Conservation (phyloP, 2,329 filamentous ascomycete species). For the Scedosporium minutisporum region DNA sequence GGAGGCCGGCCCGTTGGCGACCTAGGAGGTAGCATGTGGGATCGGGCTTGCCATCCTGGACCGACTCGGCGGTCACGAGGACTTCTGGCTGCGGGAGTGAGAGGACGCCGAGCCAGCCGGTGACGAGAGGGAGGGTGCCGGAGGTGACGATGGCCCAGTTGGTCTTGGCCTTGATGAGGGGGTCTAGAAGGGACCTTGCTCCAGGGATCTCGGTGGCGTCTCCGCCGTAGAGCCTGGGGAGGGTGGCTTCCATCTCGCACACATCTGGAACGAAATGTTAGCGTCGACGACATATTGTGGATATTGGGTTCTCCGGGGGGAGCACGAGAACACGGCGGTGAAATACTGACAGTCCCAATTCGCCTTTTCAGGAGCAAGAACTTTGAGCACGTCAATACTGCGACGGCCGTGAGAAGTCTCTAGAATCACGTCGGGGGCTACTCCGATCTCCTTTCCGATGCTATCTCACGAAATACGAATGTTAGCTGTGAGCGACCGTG, state of each 20-base stretch:
- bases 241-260: constrained; percentile 62
- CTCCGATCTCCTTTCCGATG: constrained; percentile 73
- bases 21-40: constrained; percentile 65
- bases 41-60: constrained; percentile 67
- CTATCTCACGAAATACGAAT: constrained; percentile 30
- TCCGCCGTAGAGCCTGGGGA: constrained; percentile 66
- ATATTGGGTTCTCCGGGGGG: background rate
- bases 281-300: background rate
- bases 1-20: constrained; percentile 47
- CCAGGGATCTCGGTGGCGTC: constrained; percentile 83
- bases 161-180: constrained; percentile 50
- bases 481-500: background rate
- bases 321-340: background rate
- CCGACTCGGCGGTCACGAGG: constrained; percentile 67
- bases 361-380: constrained; percentile 74
- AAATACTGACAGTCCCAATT: constrained; percentile 77
- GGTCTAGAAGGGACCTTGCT: constrained; percentile 58
- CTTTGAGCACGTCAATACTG: constrained; percentile 73
- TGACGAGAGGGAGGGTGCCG: constrained; percentile 57
- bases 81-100: constrained; percentile 54
- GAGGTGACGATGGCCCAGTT: constrained; percentile 86
- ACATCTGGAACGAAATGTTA: constrained; percentile 50
- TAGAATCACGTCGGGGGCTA: constrained; percentile 76
- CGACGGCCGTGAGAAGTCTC: constrained; percentile 84
- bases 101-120: constrained; percentile 62